Base-by-base conservation (phyloP, 768 basidiomycete species). In the Lactarius sanguifluus region DNA sequence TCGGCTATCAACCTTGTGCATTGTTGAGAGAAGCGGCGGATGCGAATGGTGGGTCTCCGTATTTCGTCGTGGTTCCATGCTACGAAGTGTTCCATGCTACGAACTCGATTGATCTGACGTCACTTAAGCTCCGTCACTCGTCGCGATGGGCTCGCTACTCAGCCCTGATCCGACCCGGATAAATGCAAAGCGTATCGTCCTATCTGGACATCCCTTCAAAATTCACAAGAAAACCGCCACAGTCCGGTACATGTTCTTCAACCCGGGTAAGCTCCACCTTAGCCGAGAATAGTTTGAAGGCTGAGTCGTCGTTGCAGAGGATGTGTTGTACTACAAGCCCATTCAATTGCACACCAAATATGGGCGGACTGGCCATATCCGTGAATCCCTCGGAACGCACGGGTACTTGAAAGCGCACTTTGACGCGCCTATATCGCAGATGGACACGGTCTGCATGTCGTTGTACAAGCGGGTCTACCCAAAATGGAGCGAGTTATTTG, bases 181-280 rank as follows among this genome's bases (percentile, higher is more conserved):
- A 74, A 84, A 95, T 66, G 88, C 94, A 55, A 99, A 99, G 77
- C 88, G 96, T n/a, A 85, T 96, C 76, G 84, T 98, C 69, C 82
- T 99, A 54, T 95, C 96, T 2, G 96, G 96, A 0, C 95, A 97
- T 77, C 96, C 96, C 1, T 92, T 94, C 86, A 96, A 95, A 73
- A 88, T 98, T 1, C 96, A 98, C 82, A 94, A 94, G 75, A 95
- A 94, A 81, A 94, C 93, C 6, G 96, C 96, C 2, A 98, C 96
- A 7, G 88, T 99, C 71, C 89, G 96, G 63, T 98, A 98, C 81
- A 92, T 99, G 93, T 98, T 98, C 81, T 98, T 99, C 84, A 90
- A 96, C 76, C 72, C 88, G 47, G 90, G 90, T 91, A 70, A 36
- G 82, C 63, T 47, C 38, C 57, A n/a, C 28, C 34, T 69, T 64